Percentiles rank a stretch among this genome's conserved stretches.
Evolutionary conservation across 305 asterid genomes (phyloP).

Genomic region (Stenogyne calaminthoides): DNA sequence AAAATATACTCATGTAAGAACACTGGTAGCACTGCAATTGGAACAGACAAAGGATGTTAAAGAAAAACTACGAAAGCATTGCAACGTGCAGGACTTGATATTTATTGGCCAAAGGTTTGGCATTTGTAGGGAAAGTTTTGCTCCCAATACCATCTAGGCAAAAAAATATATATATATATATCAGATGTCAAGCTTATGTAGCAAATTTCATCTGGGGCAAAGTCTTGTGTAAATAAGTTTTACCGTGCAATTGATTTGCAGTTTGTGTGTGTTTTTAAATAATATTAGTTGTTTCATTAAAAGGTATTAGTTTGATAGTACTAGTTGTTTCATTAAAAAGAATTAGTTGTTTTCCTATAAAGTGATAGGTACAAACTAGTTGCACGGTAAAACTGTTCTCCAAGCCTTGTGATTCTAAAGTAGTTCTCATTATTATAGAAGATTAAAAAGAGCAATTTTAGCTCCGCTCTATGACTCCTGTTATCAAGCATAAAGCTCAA

Average conservation of each 20-base stretch:
- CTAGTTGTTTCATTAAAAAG: no score
- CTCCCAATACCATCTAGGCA: neutral
- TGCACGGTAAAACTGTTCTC: neutral
- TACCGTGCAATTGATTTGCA: no score
- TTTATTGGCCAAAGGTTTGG: neutral
- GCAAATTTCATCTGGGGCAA: neutral
- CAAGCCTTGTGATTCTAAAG: neutral
- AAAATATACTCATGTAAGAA: neutral
- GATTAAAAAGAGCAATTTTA: neutral
- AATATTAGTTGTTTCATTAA: no score
- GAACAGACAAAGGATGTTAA: no score
- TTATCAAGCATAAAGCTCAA: neutral
- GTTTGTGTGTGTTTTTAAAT: no score
- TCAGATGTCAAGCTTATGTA: neutral
- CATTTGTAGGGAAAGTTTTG: neutral
- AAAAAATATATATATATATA: no score
- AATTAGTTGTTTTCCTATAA: no score
- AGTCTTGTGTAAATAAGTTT: no score
- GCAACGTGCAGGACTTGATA: neutral
- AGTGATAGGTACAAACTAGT: no score
- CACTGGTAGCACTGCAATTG: neutral
- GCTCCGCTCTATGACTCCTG: neutral
- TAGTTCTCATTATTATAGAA: neutral
- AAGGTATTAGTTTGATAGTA: no score
- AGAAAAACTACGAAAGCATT: neutral